Base-by-base conservation (phyloP, 2,329 filamentous ascomycete species). In the Leptographium lundbergii region DNA sequence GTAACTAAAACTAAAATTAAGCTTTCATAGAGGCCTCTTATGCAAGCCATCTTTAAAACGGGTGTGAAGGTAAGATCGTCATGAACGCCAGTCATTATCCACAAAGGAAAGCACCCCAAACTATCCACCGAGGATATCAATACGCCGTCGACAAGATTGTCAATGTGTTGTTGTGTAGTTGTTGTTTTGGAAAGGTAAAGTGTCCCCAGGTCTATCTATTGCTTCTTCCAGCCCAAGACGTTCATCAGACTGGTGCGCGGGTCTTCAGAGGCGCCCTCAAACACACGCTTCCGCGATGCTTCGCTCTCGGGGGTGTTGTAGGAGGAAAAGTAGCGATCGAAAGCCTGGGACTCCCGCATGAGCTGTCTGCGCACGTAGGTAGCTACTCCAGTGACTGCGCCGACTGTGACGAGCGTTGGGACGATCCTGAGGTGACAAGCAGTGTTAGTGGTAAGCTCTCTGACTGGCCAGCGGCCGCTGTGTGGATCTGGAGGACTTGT, bases 301-400 rank as follows among this genome's bases (percentile, higher is more conserved):
- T 74, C 71, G 60, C 72, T 73, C 61, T 71, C 62, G 6, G 70
- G 62, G 9, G 68, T 72, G 64, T 72, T 68, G 67, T 74, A 74
- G 42, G 69, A 59, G 17, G 63, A 47, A 61, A 74, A 74, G 61
- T 67, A 71, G 48, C 67, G 68, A 61, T 74, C 72, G 65, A 74
- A 69, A 6, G 66, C 69, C 34, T 63, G 62, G 6, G 71, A 72
- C 58, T 70, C 68, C 34, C 59, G 65, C 48, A 61, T 57, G 51
- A 74, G 67, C 54, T 73, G 71, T 17, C 60, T 63, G 57, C 63
- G 63, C 57, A 74, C 67, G 61, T 71, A 73, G 60, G 64, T 60
- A n/a, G 60, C 70, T 29, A 73, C 61, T 19, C 65, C 63, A 22
- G 67, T 61, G 14, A 65, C 61, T 25, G 58, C 57, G 39, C 62